A percentile compares a stretch with the other conserved stretches of the same genome.
phyloP scores from a whole-genome alignment of 306 rosid species.

The Cercis canadensis region DNA sequence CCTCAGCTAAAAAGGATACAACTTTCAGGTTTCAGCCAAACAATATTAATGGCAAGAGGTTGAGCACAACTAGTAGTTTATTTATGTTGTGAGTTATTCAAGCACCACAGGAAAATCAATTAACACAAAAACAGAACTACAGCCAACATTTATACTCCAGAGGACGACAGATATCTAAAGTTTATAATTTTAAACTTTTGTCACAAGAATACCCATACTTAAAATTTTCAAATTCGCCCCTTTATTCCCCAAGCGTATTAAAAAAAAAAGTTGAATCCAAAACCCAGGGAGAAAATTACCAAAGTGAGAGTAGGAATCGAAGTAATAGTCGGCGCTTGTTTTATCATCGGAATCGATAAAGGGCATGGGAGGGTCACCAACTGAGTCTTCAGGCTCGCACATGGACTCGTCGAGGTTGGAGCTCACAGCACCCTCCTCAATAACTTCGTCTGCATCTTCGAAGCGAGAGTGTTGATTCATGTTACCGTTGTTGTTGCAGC shows the following conservation, averaged over 20 bases:
- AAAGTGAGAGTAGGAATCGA: conserved; percentile 98
- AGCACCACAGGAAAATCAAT: too few relatives aligned
- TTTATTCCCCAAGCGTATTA: not conserved
- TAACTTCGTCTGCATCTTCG: conserved; percentile 63
- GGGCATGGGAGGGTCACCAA: conserved; percentile 38
- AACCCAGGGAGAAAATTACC: conserved; percentile 48
- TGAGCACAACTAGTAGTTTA: not conserved
- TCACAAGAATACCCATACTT: too few relatives aligned
- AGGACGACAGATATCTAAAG: too few relatives aligned
- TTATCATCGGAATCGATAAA: conserved; percentile 61
- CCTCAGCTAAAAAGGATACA: not conserved
- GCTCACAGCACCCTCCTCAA: conserved; percentile 61
- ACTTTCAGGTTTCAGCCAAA: not conserved
- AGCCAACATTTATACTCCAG: not conserved
- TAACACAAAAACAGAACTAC: too few relatives aligned
- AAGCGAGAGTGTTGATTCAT: conserved; percentile 59
- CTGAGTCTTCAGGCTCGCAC: conserved; percentile 58
- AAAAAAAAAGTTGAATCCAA: too few relatives aligned
- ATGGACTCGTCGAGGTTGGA: conserved; percentile 84
- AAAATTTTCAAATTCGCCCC: not conserved
- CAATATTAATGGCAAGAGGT: not conserved
- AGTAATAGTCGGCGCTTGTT: conserved; percentile 98
- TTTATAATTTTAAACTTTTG: too few relatives aligned
- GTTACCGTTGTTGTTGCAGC: conserved; percentile 34
- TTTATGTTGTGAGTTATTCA: too few relatives aligned